phyloP scores from a whole-genome alignment of 2,329 filamentous ascomycete genomes.

The Leptographium procerum region DNA sequence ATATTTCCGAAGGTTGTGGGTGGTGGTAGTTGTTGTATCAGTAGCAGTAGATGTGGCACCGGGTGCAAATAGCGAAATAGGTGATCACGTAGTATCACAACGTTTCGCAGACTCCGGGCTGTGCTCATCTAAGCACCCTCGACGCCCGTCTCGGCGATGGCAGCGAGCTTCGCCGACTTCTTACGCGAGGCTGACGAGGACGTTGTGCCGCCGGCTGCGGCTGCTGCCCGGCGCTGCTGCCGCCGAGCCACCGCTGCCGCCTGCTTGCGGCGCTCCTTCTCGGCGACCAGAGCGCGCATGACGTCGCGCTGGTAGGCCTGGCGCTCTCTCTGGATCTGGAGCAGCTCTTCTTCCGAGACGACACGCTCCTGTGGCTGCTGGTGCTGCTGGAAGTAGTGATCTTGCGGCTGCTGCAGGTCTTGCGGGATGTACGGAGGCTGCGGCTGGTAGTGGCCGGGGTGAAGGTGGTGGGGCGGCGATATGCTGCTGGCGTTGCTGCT shows the following conservation, averaged over 20 bases:
- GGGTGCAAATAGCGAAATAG: no score
- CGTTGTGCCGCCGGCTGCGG: not conserved
- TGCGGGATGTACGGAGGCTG: conserved; percentile 8
- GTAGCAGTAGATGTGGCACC: not conserved
- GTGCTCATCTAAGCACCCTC: not conserved
- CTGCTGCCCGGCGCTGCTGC: conserved; percentile 14
- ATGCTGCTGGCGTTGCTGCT: conserved; percentile 33
- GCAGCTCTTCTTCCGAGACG: conserved; percentile 34
- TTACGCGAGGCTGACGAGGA: conserved; percentile 13
- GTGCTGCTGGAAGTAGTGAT: conserved; percentile 12
- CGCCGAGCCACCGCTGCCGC: conserved; percentile 22
- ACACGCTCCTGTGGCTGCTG: conserved; percentile 16
- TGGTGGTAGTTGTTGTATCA: not conserved
- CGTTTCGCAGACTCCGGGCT: no score
- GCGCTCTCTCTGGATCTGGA: conserved; percentile 39
- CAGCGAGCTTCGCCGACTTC: conserved; percentile 43
- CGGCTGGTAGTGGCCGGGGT: conserved; percentile 11
- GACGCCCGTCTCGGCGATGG: conserved; percentile 36
- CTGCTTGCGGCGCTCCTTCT: conserved; percentile 43
- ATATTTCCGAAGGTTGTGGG: no score
- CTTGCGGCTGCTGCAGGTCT: conserved; percentile 8
- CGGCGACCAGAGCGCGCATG: conserved; percentile 35
- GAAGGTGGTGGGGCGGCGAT: conserved; percentile 19
- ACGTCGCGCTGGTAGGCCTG: conserved; percentile 40
- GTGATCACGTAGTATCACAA: not conserved